These are phyloP conservation scores for Porpolomopsis calyptriformis DNA, from an alignment of 768 basidiomycete genomes.

Conservation along the genomic window DNA sequence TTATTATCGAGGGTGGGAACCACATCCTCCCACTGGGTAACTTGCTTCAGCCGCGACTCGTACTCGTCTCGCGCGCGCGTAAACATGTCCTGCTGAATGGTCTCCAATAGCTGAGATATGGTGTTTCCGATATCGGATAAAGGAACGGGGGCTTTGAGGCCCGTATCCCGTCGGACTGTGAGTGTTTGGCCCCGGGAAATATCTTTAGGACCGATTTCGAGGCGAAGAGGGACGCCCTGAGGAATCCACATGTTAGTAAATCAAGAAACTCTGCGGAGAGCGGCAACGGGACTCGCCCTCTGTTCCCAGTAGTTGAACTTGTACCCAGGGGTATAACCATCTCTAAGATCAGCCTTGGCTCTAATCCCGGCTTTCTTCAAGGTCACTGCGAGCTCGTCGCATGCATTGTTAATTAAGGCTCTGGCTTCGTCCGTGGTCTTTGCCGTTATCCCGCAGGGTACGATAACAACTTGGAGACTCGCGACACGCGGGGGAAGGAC, in stretches of 20 bases:
- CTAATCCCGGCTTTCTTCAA: constrained; percentile 67
- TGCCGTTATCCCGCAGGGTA: constrained; percentile 91
- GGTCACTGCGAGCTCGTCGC: constrained; percentile 63
- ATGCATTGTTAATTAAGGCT: constrained; percentile 61
- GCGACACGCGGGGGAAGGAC: constrained; percentile 97
- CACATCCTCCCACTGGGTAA: constrained; percentile 85
- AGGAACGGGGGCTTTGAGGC: constrained; percentile 35
- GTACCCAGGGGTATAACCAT: constrained; percentile 95
- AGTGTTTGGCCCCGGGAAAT: constrained; percentile 73
- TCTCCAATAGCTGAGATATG: constrained; percentile 62
- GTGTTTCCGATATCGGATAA: constrained; percentile 31
- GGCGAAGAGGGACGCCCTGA: constrained; percentile 91
- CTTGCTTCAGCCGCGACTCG: constrained; percentile 55
- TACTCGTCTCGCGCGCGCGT: constrained; percentile 62
- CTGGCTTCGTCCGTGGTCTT: constrained; percentile 64
- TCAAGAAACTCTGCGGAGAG: constrained; percentile 1
- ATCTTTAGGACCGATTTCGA: constrained; percentile 94
- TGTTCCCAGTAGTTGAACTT: constrained; percentile 99
- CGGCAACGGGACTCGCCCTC: constrained; percentile 48
- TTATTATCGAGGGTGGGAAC: constrained; percentile 88
- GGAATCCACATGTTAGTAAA: not conserved
- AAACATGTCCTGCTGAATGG: constrained; percentile 88
- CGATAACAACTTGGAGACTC: constrained; percentile 79
- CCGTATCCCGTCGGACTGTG: constrained; percentile 66
- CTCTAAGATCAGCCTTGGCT: constrained; percentile 84